Conservation (phyloP, 2,329 filamentous ascomycete genomes). For the Neonectria ditissima region DNA sequence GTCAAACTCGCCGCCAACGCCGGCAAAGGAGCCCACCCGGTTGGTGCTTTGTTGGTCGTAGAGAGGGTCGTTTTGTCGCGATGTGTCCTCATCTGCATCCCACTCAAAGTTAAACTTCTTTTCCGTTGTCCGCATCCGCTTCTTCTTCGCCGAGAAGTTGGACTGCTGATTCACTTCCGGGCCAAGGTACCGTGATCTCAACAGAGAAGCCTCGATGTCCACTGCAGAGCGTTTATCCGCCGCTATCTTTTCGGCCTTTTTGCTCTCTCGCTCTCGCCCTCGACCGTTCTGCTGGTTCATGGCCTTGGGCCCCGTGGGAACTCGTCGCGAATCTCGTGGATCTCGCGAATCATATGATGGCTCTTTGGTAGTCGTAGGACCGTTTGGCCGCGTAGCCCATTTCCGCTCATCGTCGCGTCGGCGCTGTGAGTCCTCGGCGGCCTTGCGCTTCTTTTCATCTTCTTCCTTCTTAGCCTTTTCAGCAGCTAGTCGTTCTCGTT, state of each 20-base stretch:
- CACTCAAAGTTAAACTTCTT: conserved; percentile 99
- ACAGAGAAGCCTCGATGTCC: conserved; percentile 78
- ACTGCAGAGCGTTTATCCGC: conserved; percentile 61
- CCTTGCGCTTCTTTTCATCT: conserved; percentile 65
- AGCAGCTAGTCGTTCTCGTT: conserved; percentile 82
- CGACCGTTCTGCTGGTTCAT: conserved; percentile 64
- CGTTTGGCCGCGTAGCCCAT: conserved; percentile 48
- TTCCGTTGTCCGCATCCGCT: conserved; percentile 90
- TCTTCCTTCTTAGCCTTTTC: conserved; percentile 81
- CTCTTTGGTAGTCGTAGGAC: conserved; percentile 42
- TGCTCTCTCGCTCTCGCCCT: conserved; percentile 47
- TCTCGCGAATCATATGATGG: conserved; percentile 35
- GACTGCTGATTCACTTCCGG: conserved; percentile 84
- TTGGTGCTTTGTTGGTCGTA: conserved; percentile 61
- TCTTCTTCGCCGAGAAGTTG: conserved; percentile 95
- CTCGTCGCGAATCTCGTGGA: conserved; percentile 35
- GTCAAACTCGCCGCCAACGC: conserved; percentile 64
- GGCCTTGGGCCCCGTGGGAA: conserved; percentile 80
- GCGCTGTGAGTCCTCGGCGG: conserved; percentile 74
- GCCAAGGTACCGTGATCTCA: conserved; percentile 89
- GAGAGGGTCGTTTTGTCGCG: conserved; percentile 75
- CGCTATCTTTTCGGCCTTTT: conserved; percentile 52
- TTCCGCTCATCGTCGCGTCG: conserved; percentile 72
- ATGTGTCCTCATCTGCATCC: conserved; percentile 93
- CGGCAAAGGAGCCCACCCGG: conserved; percentile 57